Conservation (phyloP, 768 basidiomycete species). For the Galerina sulciceps region DNA sequence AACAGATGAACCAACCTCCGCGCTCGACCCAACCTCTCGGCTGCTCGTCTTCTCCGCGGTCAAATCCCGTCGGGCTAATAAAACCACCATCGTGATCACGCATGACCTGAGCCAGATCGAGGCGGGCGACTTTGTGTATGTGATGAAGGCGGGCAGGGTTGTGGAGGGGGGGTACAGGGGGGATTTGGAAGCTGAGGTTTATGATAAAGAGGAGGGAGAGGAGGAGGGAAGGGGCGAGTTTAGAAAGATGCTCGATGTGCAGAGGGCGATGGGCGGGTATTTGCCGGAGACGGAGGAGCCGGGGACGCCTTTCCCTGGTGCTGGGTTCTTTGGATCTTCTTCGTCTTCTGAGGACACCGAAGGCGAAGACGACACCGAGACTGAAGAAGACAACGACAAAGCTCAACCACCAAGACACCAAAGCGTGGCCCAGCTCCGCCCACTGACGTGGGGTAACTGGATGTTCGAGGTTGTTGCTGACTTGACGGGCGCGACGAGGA, state of each 20-base stretch:
- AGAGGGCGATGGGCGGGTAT: conserved; percentile 56
- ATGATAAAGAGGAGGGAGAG: conserved; percentile 14
- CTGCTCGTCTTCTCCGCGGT: conserved; percentile 81
- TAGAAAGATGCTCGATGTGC: conserved; percentile 64
- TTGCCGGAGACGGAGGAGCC: conserved; percentile 40
- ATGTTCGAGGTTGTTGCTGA: conserved; percentile 83
- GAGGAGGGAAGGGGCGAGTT: conserved; percentile 62
- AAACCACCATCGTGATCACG: conserved; percentile 92
- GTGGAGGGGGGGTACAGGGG: conserved; percentile 87
- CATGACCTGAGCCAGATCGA: conserved; percentile 90
- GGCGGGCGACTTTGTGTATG: conserved; percentile 85
- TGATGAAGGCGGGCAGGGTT: conserved; percentile 79
- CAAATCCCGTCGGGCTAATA: conserved; percentile 69
- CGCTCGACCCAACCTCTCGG: conserved; percentile 86
- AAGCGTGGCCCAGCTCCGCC: conserved; percentile 37
- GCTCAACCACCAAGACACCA: conserved; percentile 37
- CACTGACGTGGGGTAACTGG: conserved; percentile 75
- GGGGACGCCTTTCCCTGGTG: not conserved
- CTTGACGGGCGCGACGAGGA: conserved; percentile 48
- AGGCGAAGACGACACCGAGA: conserved; percentile 48
- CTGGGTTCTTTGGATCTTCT: no score
- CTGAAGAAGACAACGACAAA: conserved; percentile 47
- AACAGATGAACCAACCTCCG: conserved; percentile 80
- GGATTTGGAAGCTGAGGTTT: conserved; percentile 64
- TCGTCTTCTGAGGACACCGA: conserved; percentile 41